Base-by-base conservation (phyloP, 2,329 filamentous ascomycete genomes). In the Talaromyces sp. region DNA sequence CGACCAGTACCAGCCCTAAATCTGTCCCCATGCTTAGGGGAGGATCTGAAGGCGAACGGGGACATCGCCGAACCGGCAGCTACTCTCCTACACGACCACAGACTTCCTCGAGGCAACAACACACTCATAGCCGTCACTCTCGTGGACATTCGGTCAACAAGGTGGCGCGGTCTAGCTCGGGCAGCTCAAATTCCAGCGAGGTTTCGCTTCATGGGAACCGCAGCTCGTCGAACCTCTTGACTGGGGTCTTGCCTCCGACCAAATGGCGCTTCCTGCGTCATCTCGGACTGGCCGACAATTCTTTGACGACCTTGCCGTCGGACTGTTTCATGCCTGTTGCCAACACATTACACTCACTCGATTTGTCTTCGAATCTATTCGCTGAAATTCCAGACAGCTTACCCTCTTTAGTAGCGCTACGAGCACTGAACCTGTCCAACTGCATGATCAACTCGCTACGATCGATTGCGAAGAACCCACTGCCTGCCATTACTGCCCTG, bases 401-500 rank as follows among this genome's bases (percentile, higher is more conserved):
- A 58, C 88, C 92, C 11, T 89, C 85, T 9, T 79, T 99, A 59
- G 91, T 91, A 19, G 88, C 91, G 28, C 82, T 99, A n/a, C 86
- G 92, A 63, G 92, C 94, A 22, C 78, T 99, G 56, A 97, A 99
- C 67, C 80, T 99, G 25, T 96, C 93, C 3, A 89, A 96, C 67
- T 97, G 93, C 80, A 97, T 97, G 92, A 97, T 99, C 62, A 89
- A 93, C 65, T 94, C 91, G 15, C 80, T 99, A 57, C 89, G 95
- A 67, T 96, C 93, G 1, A 79, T 99, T 41, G 86, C 86, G 2
- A 86, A 89, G 62, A 94, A 88, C 67, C 72, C 94, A 11, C 81
- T 99, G 5, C 93, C 94, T 28, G 93, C 94, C 19, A 96, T 99
- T 62, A 95, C 89, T 1, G 92, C 92, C 1, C 79, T 99, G 58